Evolutionary conservation across 2,329 filamentous ascomycete species (phyloP), one percentile per base, ranked within the genome.

Genomic region (Xylariaceae sp.): DNA sequence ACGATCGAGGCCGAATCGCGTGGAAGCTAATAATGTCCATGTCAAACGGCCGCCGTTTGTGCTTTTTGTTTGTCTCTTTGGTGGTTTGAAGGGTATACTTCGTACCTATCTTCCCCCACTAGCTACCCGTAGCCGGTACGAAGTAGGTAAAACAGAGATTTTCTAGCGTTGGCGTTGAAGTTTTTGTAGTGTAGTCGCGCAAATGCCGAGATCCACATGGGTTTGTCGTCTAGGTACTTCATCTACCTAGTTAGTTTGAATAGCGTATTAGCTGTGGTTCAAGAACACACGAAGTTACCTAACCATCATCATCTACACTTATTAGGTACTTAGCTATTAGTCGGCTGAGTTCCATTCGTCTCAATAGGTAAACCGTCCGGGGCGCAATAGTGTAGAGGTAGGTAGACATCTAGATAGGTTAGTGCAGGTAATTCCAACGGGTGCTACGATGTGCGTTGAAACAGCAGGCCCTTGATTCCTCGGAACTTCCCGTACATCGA

Each of bases 161-260:
- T 16, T 39, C n/a, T 39, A 26, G 26, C 26, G 26, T 16, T 22
- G 40, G 19, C 40, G 40, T 22, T 42, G 40, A 42, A 42, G 40
- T 41, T 41, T 41, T 42, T 41, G 22, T 22, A 19, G 26, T 44
- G 22, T 37, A 54, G 51, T 49, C 52, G 57, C 52, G 36, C 57
- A 60, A 60, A 60, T 60, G 57, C 57, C 58, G 58, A 58, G 56
- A 58, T 54, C 55, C 46, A 54, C 48, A 49, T 10, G 41, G 49
- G 51, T 43, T 54, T 54, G 30, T 53, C 45, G 12, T 42, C 54
- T 58, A 36, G 41, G 8, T 2, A 21, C 37, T 34, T 34, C 3
- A 15, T 26, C n/a, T n/a, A n/a, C n/a, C n/a, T n/a, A 22, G 40
- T 18, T 42, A 42, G 19, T 3, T 10, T 7, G 29, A 30, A 7